These are phyloP conservation scores for Citrus cavaleriei DNA, from an alignment of 345 rosid species.

Conservation along the genomic window DNA sequence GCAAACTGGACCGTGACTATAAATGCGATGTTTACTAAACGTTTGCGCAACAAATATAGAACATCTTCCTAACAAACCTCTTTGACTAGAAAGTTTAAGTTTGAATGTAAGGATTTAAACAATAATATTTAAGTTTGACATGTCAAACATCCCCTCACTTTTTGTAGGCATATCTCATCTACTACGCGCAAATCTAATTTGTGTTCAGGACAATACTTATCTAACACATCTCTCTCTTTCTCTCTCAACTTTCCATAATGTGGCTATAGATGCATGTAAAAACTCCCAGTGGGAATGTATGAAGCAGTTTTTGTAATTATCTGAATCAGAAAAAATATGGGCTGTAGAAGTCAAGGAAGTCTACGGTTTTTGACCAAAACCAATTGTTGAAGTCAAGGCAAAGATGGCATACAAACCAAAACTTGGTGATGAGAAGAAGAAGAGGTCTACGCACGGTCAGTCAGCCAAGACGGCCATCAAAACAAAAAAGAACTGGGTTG, in stretches of 20 bases:
- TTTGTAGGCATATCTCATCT: no score
- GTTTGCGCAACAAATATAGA: neutral
- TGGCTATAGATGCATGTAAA: neutral
- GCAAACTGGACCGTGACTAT: neutral
- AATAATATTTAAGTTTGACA: no score
- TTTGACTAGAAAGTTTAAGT: no score
- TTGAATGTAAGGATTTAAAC: no score
- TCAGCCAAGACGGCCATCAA: conserved; percentile 4
- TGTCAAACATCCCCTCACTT: no score
- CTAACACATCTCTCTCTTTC: no score
- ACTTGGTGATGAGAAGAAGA: neutral
- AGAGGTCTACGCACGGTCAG: neutral
- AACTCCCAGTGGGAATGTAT: neutral
- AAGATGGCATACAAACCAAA: neutral
- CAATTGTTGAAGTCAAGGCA: neutral
- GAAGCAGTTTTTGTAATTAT: neutral
- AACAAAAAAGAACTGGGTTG: conserved; percentile 2
- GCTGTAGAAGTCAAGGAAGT: neutral
- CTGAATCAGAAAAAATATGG: neutral
- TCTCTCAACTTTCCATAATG: neutral
- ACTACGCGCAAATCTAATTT: no score
- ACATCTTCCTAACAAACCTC: no score
- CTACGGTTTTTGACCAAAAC: neutral
- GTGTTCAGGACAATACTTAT: no score
- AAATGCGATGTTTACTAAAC: neutral